Base-by-base conservation (phyloP, 176 grass and related monocot species). In the Carex pumila region DNA sequence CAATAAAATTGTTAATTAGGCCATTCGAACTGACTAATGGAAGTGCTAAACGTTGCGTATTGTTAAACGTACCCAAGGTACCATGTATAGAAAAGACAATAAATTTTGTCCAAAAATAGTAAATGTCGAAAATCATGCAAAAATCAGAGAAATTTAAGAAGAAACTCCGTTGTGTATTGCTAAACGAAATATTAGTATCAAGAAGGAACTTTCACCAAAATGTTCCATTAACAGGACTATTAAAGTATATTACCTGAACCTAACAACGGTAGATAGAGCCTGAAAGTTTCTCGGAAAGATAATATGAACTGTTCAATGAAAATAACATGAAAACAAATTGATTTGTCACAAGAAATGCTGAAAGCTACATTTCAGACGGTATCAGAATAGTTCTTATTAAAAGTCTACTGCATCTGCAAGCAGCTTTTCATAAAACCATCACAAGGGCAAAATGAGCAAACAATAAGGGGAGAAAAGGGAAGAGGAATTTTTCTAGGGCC, bases 311-410 rank as follows among this genome's bases (percentile, higher is more conserved):
- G n/a, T 62, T 47, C 61, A 83, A 83, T 50, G 39, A 82, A 66
- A 82, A 34, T 31, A 82, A 55, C 80, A 64, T 39, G 30, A 63
- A 79, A 81, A 81, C n/a, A 83, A 66, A 68, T 32, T 77, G 22
- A 8, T 56, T 73, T 25, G 49, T 77, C 73, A 55, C 73, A 56
- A 57, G 11, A 69, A 55, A 32, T 54, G 21, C 73, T 65, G 62
- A 68, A 37, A 50, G 62, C 63, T 83, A 65, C 61, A 65, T 66
- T 81, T 83, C 57, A 62, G 50, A 25, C 11, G 43, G 58, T 65
- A 60, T 81, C 55, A 43, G 53, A 64, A 43, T 45, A 63, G 41
- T 81, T 77, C 49, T 77, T 77, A 77, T 77, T 77, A 57, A 10
- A 77, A 77, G 49, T 31, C 73, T 77, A 56, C 73, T 77, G 72